Evolutionary conservation across 371 early-diverging fungal species (phyloP).

Genomic region (Sporodiniella umbellata): DNA sequence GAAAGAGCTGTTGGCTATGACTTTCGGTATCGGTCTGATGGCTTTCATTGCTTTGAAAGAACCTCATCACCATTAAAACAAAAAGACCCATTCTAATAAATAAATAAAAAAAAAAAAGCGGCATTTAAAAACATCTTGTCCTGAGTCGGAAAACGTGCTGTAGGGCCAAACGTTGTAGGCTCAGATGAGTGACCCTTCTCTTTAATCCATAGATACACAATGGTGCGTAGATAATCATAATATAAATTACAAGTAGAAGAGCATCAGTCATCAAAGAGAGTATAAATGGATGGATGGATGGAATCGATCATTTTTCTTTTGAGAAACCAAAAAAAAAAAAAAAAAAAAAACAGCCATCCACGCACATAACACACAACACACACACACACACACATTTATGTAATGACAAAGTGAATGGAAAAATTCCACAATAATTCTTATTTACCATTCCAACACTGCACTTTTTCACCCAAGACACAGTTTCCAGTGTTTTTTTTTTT

Average conservation of each 20-base stretch:
- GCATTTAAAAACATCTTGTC: background rate
- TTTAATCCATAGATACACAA: conserved; percentile 16
- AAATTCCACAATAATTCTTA: no score
- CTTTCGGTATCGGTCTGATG: conserved; percentile 66
- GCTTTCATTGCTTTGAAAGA: conserved; percentile 63
- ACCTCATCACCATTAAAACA: conserved; percentile 8
- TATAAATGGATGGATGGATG: conserved; percentile 8
- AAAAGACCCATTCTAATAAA: no score
- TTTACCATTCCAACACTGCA: no score
- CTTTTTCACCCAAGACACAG: no score
- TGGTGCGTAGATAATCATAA: conserved; percentile 14
- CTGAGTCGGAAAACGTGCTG: background rate
- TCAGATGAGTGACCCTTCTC: conserved; percentile 17
- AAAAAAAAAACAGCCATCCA: background rate
- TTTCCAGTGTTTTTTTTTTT: no score
- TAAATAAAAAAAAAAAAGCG: no score
- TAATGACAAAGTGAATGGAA: no score
- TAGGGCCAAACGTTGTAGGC: background rate
- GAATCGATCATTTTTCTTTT: background rate
- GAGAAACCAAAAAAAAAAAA: background rate
- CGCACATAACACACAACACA: no score
- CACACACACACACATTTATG: no score
- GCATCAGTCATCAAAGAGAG: background rate
- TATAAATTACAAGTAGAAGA: background rate
- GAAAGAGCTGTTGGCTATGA: conserved; percentile 59